phyloP scores from a whole-genome alignment of 495 filamentous ascomycete species.

The Usnea hakonensis region DNA sequence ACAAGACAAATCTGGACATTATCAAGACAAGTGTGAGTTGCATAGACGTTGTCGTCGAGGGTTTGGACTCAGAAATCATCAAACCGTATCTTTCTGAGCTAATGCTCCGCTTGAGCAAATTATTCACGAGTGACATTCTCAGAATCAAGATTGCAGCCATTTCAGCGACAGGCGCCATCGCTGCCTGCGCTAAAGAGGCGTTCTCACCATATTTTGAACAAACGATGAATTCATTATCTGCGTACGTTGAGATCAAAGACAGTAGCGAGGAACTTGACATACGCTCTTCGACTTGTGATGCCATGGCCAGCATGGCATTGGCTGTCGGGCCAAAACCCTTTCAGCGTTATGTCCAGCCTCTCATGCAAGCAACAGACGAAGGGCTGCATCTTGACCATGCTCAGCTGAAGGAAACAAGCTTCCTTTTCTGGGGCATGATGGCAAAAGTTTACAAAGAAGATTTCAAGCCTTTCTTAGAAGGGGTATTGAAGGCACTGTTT shows the following conservation, averaged over 20 bases:
- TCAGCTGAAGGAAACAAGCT: constrained; percentile 86
- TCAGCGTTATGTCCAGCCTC: constrained; percentile 76
- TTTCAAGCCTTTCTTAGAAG: constrained; percentile 77
- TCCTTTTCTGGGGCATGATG: constrained; percentile 90
- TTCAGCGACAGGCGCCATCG: constrained; percentile 83
- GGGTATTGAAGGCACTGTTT: constrained; percentile 77
- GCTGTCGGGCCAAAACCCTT: constrained; percentile 83
- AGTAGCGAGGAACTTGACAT: constrained; percentile 84
- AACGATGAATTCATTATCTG: constrained; percentile 76
- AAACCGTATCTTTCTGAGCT: constrained; percentile 72
- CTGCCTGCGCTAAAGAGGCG: constrained; percentile 67
- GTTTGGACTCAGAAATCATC: constrained; percentile 76
- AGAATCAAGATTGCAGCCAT: constrained; percentile 85
- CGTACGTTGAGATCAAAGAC: constrained; percentile 79
- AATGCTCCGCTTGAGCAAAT: constrained; percentile 70
- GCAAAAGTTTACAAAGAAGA: constrained; percentile 90
- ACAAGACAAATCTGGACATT: constrained; percentile 61
- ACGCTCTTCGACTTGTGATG: constrained; percentile 78
- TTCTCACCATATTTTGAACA: constrained; percentile 87
- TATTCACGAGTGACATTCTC: constrained; percentile 70
- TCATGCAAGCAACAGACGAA: constrained; percentile 89
- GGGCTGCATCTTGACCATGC: constrained; percentile 84
- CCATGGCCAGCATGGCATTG: constrained; percentile 83
- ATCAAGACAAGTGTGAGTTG: constrained; percentile 85
- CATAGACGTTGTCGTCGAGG: constrained; percentile 84